Conservation (phyloP, 176 grass and related monocot species). For the Olyra latifolia region DNA sequence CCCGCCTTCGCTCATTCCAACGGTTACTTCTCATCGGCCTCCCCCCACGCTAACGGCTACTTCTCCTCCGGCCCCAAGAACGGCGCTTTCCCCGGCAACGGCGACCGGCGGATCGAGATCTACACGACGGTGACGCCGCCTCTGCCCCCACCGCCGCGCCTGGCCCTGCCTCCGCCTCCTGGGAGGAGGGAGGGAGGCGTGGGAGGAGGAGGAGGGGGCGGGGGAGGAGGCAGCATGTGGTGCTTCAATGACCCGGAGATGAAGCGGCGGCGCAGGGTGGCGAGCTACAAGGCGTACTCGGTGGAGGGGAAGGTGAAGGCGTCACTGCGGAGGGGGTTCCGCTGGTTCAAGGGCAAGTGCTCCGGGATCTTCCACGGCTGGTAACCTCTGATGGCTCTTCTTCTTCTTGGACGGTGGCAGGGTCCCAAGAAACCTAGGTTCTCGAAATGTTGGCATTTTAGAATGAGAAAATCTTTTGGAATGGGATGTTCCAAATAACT, state of each 20-base stretch:
- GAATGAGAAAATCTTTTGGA: constrained; percentile 23
- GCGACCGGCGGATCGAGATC: constrained; percentile 58
- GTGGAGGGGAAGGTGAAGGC: constrained; percentile 82
- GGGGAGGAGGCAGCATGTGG: constrained; percentile 44
- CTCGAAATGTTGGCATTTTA: constrained; percentile 33
- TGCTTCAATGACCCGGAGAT: constrained; percentile 88
- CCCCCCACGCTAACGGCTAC: constrained; percentile 33
- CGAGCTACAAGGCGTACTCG: constrained; percentile 83
- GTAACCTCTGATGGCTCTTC: constrained; percentile 39
- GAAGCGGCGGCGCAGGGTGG: constrained; percentile 71
- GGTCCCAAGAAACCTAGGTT: constrained; percentile 27
- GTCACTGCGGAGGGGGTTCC: constrained; percentile 62
- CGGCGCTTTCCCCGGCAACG: constrained; percentile 31
- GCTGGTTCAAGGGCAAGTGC: constrained; percentile 87
- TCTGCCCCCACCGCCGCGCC: constrained; percentile 37
- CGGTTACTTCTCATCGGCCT: constrained; percentile 32
- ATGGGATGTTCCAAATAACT: constrained; percentile 27
- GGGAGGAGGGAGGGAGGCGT: constrained; percentile 46
- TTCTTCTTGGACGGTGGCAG: neutral
- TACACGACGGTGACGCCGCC: constrained; percentile 41
- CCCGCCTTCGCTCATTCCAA: constrained; percentile 43
- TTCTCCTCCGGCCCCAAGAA: constrained; percentile 30
- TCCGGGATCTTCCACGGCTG: constrained; percentile 72
- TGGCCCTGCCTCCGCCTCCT: constrained; percentile 39
- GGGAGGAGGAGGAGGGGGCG: constrained; percentile 11